phyloP scores from a whole-genome alignment of 192 early-diverging fungal genomes.

The Coemansia aciculifera region DNA sequence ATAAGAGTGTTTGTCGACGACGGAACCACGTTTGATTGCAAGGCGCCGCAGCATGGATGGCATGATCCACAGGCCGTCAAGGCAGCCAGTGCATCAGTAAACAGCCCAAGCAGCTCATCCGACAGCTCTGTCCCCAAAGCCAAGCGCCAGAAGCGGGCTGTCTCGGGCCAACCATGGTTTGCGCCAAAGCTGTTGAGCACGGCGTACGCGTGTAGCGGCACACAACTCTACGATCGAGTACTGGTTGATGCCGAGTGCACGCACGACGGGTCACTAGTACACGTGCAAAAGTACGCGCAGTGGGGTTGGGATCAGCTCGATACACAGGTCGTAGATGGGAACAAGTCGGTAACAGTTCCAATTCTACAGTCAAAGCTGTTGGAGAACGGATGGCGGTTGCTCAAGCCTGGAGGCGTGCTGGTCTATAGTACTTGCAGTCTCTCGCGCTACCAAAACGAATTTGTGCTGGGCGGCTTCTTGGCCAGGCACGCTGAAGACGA shows the following conservation, averaged over 20 bases:
- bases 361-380: constrained; percentile 63
- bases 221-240: constrained; percentile 66
- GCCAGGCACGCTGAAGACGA: constrained; percentile 27
- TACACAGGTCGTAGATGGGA: constrained; percentile 65
- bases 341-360: constrained; percentile 61
- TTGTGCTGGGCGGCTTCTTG: constrained; percentile 80
- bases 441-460: constrained; percentile 81
- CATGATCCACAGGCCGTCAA: constrained; percentile 23
- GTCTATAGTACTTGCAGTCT: constrained; percentile 89
- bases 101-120: not conserved
- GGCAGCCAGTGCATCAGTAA: not conserved
- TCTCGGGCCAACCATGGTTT: constrained; percentile 64
- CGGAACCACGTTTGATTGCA: constrained; percentile 75
- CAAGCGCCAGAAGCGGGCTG: not conserved
- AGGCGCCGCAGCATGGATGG: constrained; percentile 61
- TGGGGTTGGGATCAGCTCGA: constrained; percentile 84
- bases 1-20: constrained; percentile 77
- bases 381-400: constrained; percentile 72
- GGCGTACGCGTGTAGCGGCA: constrained; percentile 56
- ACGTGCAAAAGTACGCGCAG: constrained; percentile 75
- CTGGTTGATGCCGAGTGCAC: constrained; percentile 78
- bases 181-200: constrained; percentile 68
- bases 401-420: constrained; percentile 73
- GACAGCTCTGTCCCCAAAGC: not conserved
- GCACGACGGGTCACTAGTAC: constrained; percentile 87